These are phyloP conservation scores for Thermothielavioides terrestris DNA, from an alignment of 495 filamentous ascomycete genomes.

Conservation along the genomic window DNA sequence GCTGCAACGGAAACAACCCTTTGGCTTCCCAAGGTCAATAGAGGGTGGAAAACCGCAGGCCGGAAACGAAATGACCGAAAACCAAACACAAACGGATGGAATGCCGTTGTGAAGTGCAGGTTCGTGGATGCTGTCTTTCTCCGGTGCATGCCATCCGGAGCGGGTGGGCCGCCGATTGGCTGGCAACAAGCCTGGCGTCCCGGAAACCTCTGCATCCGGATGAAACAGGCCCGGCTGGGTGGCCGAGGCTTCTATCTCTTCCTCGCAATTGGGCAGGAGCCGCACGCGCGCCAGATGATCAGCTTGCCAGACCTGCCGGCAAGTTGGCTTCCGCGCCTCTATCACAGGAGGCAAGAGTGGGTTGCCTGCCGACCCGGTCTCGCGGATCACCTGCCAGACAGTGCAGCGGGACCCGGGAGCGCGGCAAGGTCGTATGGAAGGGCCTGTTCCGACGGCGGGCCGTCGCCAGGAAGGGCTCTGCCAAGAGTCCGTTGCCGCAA, in stretches of 20 bases:
- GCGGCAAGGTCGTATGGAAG: neutral
- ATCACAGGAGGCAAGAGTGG: neutral
- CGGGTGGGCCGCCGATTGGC: neutral
- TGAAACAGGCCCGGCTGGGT: slow-evolving; percentile 1
- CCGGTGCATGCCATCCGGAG: neutral
- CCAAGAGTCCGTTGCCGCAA: neutral
- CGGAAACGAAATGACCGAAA: too few species aligned
- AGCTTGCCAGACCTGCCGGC: neutral
- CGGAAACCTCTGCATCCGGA: slow-evolving; percentile 1
- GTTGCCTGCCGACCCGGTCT: neutral
- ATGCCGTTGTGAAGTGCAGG: too few species aligned
- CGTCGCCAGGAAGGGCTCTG: slow-evolving; percentile 3
- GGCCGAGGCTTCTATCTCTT: neutral
- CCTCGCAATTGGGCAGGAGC: too few species aligned
- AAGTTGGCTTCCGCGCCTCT: neutral
- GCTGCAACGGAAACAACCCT: too few species aligned
- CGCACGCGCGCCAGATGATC: neutral
- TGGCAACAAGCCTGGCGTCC: neutral
- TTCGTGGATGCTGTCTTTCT: too few species aligned
- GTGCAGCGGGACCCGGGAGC: neutral
- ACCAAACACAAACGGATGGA: too few species aligned
- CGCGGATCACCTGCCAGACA: neutral
- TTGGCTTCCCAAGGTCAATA: too few species aligned
- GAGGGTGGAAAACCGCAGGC: too few species aligned
- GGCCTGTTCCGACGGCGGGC: neutral